Conservation (phyloP, 2,329 filamentous ascomycete genomes). For the Aspergillus terreus region DNA sequence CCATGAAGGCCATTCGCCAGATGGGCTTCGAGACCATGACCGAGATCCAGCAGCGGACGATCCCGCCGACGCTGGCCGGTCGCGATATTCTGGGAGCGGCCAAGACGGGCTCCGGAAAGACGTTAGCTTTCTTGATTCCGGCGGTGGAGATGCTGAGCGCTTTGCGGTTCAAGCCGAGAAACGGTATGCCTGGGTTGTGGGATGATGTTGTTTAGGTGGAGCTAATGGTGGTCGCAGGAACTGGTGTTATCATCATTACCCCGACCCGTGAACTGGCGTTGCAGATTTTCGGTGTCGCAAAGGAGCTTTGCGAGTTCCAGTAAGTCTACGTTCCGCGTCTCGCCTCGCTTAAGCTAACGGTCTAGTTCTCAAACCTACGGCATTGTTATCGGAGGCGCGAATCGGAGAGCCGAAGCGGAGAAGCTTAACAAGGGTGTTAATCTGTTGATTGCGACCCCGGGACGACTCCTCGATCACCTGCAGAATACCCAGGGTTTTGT, state of each 20-base stretch:
- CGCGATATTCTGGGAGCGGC: slow-evolving; percentile 91
- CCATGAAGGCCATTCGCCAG: slow-evolving; percentile 78
- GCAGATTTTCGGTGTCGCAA: slow-evolving; percentile 92
- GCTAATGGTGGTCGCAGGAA: slow-evolving; percentile 44
- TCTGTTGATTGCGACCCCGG: slow-evolving; percentile 88
- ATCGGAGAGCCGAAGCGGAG: slow-evolving; percentile 82
- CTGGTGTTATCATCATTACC: slow-evolving; percentile 86
- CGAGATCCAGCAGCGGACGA: slow-evolving; percentile 82
- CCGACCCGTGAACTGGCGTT: slow-evolving; percentile 91
- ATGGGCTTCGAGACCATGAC: slow-evolving; percentile 98
- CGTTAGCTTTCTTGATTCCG: slow-evolving; percentile 88
- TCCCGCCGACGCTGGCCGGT: slow-evolving; percentile 83
- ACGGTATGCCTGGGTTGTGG: slow-evolving; percentile 49
- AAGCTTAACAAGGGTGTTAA: slow-evolving; percentile 95
- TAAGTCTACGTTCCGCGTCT: background rate
- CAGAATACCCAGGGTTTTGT: slow-evolving; percentile 86
- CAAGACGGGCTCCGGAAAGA: slow-evolving; percentile 96
- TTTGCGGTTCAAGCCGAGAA: slow-evolving; percentile 89
- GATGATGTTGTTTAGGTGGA: background rate
- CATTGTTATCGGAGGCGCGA: slow-evolving; percentile 94
- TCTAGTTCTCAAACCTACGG: slow-evolving; percentile 69
- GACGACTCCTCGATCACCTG: slow-evolving; percentile 86
- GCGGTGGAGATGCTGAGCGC: slow-evolving; percentile 89
- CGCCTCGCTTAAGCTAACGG: background rate
- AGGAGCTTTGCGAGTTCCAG: slow-evolving; percentile 88